phyloP scores from a whole-genome alignment of 2,329 filamentous ascomycete genomes.

The Aspergillus clavatus region DNA sequence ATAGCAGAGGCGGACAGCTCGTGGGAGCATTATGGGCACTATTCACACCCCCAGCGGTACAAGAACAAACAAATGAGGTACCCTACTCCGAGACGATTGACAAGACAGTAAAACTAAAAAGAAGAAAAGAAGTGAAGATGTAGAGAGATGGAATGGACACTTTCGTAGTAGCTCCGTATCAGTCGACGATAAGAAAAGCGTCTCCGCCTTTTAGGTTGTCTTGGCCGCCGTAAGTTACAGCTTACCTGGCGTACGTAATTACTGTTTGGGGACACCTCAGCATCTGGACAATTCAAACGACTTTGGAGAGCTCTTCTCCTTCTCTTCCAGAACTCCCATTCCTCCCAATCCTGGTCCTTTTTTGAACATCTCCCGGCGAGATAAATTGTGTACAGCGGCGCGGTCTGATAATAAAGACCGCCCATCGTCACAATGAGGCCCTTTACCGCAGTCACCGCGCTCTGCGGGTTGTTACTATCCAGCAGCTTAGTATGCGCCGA shows the following conservation, averaged over 20 bases:
- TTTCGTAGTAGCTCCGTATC: neutral
- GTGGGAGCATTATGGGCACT: slow-evolving; percentile 15
- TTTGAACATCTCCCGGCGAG: slow-evolving; percentile 3
- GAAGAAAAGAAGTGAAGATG: neutral
- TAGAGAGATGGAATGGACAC: neutral
- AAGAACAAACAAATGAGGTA: too few relatives aligned
- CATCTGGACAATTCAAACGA: neutral
- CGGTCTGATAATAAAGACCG: slow-evolving; percentile 22
- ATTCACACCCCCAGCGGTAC: too few relatives aligned
- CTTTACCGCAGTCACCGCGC: slow-evolving; percentile 33
- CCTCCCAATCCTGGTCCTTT: neutral
- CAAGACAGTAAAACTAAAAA: slow-evolving; percentile 1
- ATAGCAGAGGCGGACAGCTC: slow-evolving; percentile 18
- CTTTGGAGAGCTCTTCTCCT: neutral
- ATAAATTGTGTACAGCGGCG: slow-evolving; percentile 22
- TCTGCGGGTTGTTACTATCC: slow-evolving; percentile 32
- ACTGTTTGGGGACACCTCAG: slow-evolving; percentile 1
- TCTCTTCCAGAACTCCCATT: neutral
- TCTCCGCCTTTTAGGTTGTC: too few relatives aligned
- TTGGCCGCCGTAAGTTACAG: neutral
- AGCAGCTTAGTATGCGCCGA: slow-evolving; percentile 32
- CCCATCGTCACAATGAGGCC: slow-evolving; percentile 38
- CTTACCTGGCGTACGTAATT: neutral
- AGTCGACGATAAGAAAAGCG: slow-evolving; percentile 8
- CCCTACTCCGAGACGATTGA: too few relatives aligned